Conservation (phyloP, 2,329 filamentous ascomycete species). For the Coniella vitis region DNA sequence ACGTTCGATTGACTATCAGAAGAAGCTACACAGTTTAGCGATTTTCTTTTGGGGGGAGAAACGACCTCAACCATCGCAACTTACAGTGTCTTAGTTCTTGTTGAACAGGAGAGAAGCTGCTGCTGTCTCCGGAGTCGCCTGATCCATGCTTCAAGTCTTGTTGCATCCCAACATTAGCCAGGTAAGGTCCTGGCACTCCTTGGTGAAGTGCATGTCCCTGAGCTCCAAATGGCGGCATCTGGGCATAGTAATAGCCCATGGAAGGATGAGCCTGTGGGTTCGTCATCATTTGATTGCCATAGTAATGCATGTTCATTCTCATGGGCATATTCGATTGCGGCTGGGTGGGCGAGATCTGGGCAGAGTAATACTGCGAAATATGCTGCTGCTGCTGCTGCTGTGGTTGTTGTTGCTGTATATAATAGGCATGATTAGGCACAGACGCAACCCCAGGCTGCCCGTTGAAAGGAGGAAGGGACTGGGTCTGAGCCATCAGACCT, state of each 20-base stretch:
- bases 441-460: conserved; percentile 30
- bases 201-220: conserved; percentile 28
- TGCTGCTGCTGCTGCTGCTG: conserved; percentile 32
- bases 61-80: not conserved
- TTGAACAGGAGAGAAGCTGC: conserved; percentile 3
- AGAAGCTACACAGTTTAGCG: conserved; percentile 12
- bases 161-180: conserved; percentile 20
- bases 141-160: conserved; percentile 22
- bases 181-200: conserved; percentile 30
- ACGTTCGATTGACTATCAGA: conserved; percentile 31
- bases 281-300: conserved; percentile 36
- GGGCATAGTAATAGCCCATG: conserved; percentile 38
- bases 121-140: conserved; percentile 9
- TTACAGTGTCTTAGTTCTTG: conserved; percentile 16
- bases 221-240: conserved; percentile 29
- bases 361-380: conserved; percentile 37
- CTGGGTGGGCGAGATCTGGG: conserved; percentile 32
- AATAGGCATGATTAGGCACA: conserved; percentile 38
- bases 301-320: conserved; percentile 36
- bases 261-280: conserved; percentile 28
- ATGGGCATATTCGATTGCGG: conserved; percentile 27
- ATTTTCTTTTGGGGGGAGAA: not conserved
- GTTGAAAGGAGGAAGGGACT: conserved; percentile 31
- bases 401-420: conserved; percentile 33
- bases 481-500: conserved; percentile 31